Evolutionary conservation across 441 rosid species (phyloP), one percentile per base, ranked within the genome.

Genomic region (Croton setiger): DNA sequence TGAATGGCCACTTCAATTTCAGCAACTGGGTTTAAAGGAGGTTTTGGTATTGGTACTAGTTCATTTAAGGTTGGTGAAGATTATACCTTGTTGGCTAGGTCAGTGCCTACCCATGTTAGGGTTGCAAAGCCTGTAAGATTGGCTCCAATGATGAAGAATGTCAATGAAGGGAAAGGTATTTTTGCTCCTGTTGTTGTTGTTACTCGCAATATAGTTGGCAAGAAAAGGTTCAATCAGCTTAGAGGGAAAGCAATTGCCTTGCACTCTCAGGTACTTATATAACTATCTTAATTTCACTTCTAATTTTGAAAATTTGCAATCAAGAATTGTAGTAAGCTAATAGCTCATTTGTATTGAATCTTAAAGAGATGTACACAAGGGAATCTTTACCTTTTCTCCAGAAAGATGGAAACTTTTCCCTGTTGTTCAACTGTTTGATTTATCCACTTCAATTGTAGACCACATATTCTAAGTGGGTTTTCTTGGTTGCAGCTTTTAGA

Each of bases 181-280:
- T 93, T 93, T 49, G 97, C 96, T 2, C 98, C 98, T 0, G 3
- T 74, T 45, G 96, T 93, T 31, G 93, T 93, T 67, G 67, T 89
- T 17, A 80, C 96, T 3, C 86, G 98, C 39, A 81, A 87, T 72
- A 14, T 91, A 20, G 64, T 91, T 13, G 96, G 98, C 59, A 93
- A 87, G 84, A 91, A 91, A 76, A 83, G 79, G 73, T 93, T 93
- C 82, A 91, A 91, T 72, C 98, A 93, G 84, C 74, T 91, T 27
- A 73, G 98, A 71, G 98, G 98, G 71, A 93, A 93, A 83, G 98
- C 98, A n/a, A 91, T 93, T 75, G 95, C 98, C 44, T 80, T 91
- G 54, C 98, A 93, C 79, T 93, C 98, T 3, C 98, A 93, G 93
- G 97, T 84, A 67, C 5, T 2, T 1, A 3, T 57, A 12, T 7